Conservation (phyloP, 192 early-diverging fungal species). For the Paraglomus brasilianum region DNA sequence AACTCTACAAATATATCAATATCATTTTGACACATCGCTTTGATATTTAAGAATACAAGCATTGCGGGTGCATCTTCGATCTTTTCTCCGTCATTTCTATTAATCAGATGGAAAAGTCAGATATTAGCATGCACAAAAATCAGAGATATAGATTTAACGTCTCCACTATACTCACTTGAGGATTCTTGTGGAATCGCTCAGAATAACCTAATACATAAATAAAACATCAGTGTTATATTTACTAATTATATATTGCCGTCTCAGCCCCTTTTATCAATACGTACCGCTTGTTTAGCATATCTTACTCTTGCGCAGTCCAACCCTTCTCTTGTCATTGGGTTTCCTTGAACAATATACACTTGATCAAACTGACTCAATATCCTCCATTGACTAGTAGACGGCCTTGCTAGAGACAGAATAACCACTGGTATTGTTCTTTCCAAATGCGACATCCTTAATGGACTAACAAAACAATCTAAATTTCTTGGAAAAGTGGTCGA, state of each 20-base stretch:
- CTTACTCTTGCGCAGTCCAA: slow-evolving; percentile 22
- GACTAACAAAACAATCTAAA: slow-evolving; percentile 32
- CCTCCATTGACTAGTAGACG: slow-evolving; percentile 22
- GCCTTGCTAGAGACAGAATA: slow-evolving; percentile 25
- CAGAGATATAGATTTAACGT: too few relatives aligned
- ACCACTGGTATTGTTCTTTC: slow-evolving; percentile 25
- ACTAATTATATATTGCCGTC: neutral
- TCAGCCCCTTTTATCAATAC: neutral
- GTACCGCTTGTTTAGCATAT: slow-evolving; percentile 22
- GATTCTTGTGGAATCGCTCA: slow-evolving; percentile 28
- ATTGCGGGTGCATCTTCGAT: slow-evolving; percentile 31
- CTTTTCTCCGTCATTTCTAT: slow-evolving; percentile 29
- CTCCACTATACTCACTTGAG: slow-evolving; percentile 10
- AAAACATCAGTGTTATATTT: neutral
- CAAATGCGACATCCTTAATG: slow-evolving; percentile 25
- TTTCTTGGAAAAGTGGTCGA: slow-evolving; percentile 27
- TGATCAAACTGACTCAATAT: slow-evolving; percentile 31
- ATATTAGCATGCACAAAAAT: too few relatives aligned
- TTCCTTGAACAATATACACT: slow-evolving; percentile 30
- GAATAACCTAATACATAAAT: slow-evolving; percentile 6
- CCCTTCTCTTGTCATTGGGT: slow-evolving; percentile 33
- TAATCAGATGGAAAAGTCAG: neutral
- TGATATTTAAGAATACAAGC: slow-evolving; percentile 32
- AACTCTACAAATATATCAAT: slow-evolving; percentile 32
- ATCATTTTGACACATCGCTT: slow-evolving; percentile 23